Conservation (phyloP, 768 basidiomycete genomes). For the Hygrocybe punicea region DNA sequence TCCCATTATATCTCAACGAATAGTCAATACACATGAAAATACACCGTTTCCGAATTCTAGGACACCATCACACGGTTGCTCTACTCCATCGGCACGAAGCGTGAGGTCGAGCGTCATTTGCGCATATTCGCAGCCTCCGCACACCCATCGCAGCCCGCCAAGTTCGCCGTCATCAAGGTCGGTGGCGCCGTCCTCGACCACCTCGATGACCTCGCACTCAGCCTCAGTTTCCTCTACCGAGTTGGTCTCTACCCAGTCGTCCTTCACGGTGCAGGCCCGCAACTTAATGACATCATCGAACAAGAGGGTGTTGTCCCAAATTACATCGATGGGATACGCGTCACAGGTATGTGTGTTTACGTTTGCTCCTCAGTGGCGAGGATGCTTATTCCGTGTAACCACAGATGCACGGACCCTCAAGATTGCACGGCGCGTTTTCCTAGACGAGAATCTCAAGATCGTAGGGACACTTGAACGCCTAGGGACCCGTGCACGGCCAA, state of each 20-base stretch:
- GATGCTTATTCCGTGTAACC: not conserved
- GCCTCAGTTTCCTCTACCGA: slow-evolving; percentile 92
- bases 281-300: slow-evolving; percentile 91
- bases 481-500: slow-evolving; percentile 95
- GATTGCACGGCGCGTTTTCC: slow-evolving; percentile 92
- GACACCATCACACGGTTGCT: slow-evolving; percentile 96
- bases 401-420: slow-evolving; percentile 90
- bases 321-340: slow-evolving; percentile 96
- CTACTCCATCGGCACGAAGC: slow-evolving; percentile 94
- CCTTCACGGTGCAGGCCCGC: slow-evolving; percentile 94
- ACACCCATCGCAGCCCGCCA: slow-evolving; percentile 83
- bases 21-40: not conserved
- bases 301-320: slow-evolving; percentile 90
- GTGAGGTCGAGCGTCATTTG: slow-evolving; percentile 97
- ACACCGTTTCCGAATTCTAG: slow-evolving; percentile 38
- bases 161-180: slow-evolving; percentile 97
- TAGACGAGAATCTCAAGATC: slow-evolving; percentile 95
- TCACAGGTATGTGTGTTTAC: slow-evolving; percentile 64
- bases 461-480: slow-evolving; percentile 90
- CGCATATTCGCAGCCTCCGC: slow-evolving; percentile 97
- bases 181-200: slow-evolving; percentile 94
- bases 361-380: not conserved
- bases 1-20: not conserved
- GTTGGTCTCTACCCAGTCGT: slow-evolving; percentile 98
- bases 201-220: slow-evolving; percentile 89